These are phyloP conservation scores for Cucumis hystrix DNA, from an alignment of 306 rosid genomes.

Conservation along the genomic window DNA sequence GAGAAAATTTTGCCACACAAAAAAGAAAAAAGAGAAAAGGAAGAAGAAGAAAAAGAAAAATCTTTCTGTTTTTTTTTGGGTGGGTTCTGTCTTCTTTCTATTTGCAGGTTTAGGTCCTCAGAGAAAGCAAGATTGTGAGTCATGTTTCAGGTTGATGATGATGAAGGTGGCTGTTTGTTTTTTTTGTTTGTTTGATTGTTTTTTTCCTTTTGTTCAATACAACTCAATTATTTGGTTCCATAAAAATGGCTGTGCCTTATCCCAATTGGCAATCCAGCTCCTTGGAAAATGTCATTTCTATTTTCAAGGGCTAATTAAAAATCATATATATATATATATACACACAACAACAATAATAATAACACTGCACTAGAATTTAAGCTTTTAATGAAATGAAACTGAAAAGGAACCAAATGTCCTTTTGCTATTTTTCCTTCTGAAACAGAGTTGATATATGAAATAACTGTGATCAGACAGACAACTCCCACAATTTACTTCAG, in stretches of 20 bases:
- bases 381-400: not conserved
- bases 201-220: not conserved
- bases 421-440: conserved; percentile 3
- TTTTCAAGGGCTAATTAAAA: conserved; percentile 1
- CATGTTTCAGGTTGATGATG: conserved; percentile 15
- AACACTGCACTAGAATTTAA: not conserved
- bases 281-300: conserved; percentile 4
- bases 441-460: conserved; percentile 7
- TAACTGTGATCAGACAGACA: conserved; percentile 22
- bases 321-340: not conserved
- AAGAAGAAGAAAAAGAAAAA: not conserved
- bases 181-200: not conserved
- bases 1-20: conserved; percentile 5
- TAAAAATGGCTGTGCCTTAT: conserved; percentile 1
- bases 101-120: conserved; percentile 18
- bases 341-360: not conserved
- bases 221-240: conserved; percentile 15
- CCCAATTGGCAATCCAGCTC: conserved; percentile 14
- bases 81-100: conserved; percentile 16
- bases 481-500: conserved; percentile 27
- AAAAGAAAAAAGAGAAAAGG: not conserved
- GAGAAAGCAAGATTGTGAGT: conserved; percentile 12
- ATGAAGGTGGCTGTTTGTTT: conserved; percentile 6
- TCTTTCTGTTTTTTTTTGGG: conserved; percentile 1
- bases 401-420: conserved; percentile 6